phyloP scores from a whole-genome alignment of 2,329 filamentous ascomycete species.

The Calonectria fujianensis region DNA sequence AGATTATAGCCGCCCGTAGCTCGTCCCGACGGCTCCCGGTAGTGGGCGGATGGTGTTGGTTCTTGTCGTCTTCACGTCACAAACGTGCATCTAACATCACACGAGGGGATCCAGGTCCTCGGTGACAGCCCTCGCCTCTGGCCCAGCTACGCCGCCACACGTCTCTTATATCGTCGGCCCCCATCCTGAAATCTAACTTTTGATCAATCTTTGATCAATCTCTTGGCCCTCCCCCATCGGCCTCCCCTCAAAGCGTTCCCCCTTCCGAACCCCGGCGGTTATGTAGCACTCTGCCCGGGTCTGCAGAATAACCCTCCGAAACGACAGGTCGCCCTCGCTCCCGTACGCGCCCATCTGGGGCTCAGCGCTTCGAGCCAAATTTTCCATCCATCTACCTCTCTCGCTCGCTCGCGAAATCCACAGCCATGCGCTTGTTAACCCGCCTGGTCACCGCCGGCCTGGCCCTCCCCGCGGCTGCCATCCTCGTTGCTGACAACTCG shows the following conservation, averaged over 20 bases:
- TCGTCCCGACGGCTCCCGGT: slow-evolving; percentile 8
- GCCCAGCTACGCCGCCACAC: background rate
- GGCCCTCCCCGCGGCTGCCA: slow-evolving; percentile 48
- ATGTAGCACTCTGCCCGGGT: slow-evolving; percentile 12
- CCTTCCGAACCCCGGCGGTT: slow-evolving; percentile 9
- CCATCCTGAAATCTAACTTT: slow-evolving; percentile 24
- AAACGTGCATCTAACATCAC: slow-evolving; percentile 31
- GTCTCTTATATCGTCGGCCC: slow-evolving; percentile 29
- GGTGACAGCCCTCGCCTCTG: slow-evolving; percentile 2
- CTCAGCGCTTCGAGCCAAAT: slow-evolving; percentile 18
- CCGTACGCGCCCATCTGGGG: slow-evolving; percentile 18
- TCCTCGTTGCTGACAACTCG: slow-evolving; percentile 69
- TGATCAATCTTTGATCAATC: slow-evolving; percentile 19
- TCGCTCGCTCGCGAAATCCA: background rate
- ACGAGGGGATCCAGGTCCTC: slow-evolving; percentile 20
- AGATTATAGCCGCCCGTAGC: slow-evolving; percentile 28
- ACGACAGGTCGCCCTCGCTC: slow-evolving; percentile 9
- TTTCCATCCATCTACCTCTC: background rate
- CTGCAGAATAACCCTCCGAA: slow-evolving; percentile 15
- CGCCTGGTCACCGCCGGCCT: slow-evolving; percentile 34
- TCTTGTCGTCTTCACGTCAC: slow-evolving; percentile 14
- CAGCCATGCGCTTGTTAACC: background rate
- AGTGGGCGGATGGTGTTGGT: background rate
- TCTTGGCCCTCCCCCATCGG: background rate
- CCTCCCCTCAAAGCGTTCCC: background rate